A percentile compares a stretch with the other conserved stretches of the same genome.
phyloP scores from a whole-genome alignment of 805 yeast species.

The Citeromyces nyonsensis region DNA sequence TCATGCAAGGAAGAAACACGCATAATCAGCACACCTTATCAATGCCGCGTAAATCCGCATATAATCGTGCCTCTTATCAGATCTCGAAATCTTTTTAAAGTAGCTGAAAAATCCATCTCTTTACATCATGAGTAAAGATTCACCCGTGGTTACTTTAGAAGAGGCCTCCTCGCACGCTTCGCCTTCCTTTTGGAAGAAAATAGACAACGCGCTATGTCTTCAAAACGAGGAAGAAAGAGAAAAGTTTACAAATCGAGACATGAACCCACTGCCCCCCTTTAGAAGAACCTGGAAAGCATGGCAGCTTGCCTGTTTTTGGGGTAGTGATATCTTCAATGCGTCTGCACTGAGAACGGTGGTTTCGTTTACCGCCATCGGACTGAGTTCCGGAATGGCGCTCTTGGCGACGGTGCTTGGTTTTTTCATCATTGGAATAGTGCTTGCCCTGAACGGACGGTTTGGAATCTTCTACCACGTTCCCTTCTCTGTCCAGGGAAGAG shows the following conservation, averaged over 20 bases:
- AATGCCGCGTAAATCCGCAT: no score
- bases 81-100: no score
- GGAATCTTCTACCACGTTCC: constrained; percentile 37
- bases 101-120: no score
- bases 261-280: constrained; percentile 25
- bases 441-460: constrained; percentile 28
- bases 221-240: no score
- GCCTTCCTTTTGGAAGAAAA: no score
- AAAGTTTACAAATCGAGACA: constrained; percentile 10
- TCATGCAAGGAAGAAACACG: no score
- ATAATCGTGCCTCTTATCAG: no score
- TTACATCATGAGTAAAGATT: no score
- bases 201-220: no score
- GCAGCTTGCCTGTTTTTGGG: constrained; percentile 26
- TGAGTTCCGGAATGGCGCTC: constrained; percentile 27
- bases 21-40: no score
- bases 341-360: constrained; percentile 23
- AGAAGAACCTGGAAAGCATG: constrained; percentile 29
- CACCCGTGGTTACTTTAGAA: no score
- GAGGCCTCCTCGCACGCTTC: no score
- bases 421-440: constrained; percentile 22
- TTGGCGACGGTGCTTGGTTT: constrained; percentile 30
- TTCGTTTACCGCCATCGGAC: constrained; percentile 25
- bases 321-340: constrained; percentile 12
- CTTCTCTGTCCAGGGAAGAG: constrained; percentile 25